A percentile compares a stretch with the other conserved stretches of the same genome.
Evolutionary conservation across 306 rosid species (phyloP).

Genomic region (Malus fusca): DNA sequence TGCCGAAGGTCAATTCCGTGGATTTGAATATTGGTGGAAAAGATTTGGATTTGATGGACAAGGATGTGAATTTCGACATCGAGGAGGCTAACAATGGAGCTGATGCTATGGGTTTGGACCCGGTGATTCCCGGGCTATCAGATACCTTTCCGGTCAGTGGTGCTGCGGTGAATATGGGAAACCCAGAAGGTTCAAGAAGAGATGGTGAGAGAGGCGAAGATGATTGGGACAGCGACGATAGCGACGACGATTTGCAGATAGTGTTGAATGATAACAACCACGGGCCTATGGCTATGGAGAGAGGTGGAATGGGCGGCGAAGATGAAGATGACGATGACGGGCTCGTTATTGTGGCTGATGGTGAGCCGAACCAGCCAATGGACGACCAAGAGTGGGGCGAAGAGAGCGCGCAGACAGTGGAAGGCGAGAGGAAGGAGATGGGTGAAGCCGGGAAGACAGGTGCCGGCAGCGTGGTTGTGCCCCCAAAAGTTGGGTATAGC

Average conservation of each 20-base stretch:
- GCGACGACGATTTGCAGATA: slow-evolving; percentile 95
- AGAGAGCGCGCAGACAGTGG: slow-evolving; percentile 33
- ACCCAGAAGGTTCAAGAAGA: slow-evolving; percentile 19
- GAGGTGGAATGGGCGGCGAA: slow-evolving; percentile 47
- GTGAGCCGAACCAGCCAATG: slow-evolving; percentile 49
- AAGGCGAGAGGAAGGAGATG: slow-evolving; percentile 74
- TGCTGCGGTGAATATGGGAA: slow-evolving; percentile 6
- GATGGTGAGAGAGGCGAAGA: slow-evolving; percentile 28
- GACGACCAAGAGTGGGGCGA: slow-evolving; percentile 93
- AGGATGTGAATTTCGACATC: slow-evolving; percentile 79
- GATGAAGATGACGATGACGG: slow-evolving; percentile 51
- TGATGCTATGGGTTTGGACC: slow-evolving; percentile 41
- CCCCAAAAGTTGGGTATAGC: slow-evolving; percentile 70
- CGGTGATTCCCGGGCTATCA: slow-evolving; percentile 70
- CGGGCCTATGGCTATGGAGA: slow-evolving; percentile 58
- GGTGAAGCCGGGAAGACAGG: slow-evolving; percentile 45
- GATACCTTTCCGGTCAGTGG: slow-evolving; percentile 19
- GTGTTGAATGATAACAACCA: slow-evolving; percentile 75
- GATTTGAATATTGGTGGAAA: slow-evolving; percentile 17
- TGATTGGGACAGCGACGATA: slow-evolving; percentile 92
- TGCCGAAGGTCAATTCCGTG: slow-evolving; percentile 4
- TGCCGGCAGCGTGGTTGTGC: slow-evolving; percentile 17
- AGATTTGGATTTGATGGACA: slow-evolving; percentile 43
- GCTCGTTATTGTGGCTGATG: slow-evolving; percentile 59
- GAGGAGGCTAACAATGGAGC: slow-evolving; percentile 49